Percentiles rank a stretch among this genome's conserved stretches.
Conservation (phyloP, 2,329 filamentous ascomycete species). For the Ustulina deusta region DNA sequence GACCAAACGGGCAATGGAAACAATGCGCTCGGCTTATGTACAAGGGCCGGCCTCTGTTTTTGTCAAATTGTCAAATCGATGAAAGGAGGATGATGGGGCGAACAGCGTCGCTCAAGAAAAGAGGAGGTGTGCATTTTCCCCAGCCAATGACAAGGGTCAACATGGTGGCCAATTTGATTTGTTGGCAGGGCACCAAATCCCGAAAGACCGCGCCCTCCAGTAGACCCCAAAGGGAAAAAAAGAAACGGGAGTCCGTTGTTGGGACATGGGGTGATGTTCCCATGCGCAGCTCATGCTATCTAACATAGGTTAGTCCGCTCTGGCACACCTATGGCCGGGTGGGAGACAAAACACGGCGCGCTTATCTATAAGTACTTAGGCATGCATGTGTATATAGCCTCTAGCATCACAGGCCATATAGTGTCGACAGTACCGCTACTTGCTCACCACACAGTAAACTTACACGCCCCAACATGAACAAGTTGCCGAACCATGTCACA, state of each 20-base stretch:
- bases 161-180: constrained; percentile 29
- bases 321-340: constrained; percentile 2
- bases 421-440: too few species aligned
- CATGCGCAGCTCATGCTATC: constrained; percentile 15
- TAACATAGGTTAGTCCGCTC: constrained; percentile 8
- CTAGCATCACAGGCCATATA: constrained; percentile 8
- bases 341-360: constrained; percentile 11
- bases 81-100: constrained; percentile 35
- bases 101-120: constrained; percentile 45
- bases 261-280: constrained; percentile 24
- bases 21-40: constrained; percentile 32
- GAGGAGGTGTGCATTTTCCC: constrained; percentile 45
- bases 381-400: neutral
- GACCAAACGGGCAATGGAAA: constrained; percentile 40
- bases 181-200: constrained; percentile 47
- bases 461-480: constrained; percentile 9
- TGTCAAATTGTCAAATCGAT: constrained; percentile 35
- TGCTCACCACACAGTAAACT: too few species aligned
- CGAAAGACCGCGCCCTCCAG: constrained; percentile 43
- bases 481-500: constrained; percentile 10
- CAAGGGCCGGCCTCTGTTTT: constrained; percentile 34
- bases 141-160: constrained; percentile 42
- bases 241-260: constrained; percentile 13
- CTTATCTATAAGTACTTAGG: constrained; percentile 10
- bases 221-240: constrained; percentile 18